phyloP scores from a whole-genome alignment of 371 early-diverging fungal genomes.

The Conidiobolus incongruus region DNA sequence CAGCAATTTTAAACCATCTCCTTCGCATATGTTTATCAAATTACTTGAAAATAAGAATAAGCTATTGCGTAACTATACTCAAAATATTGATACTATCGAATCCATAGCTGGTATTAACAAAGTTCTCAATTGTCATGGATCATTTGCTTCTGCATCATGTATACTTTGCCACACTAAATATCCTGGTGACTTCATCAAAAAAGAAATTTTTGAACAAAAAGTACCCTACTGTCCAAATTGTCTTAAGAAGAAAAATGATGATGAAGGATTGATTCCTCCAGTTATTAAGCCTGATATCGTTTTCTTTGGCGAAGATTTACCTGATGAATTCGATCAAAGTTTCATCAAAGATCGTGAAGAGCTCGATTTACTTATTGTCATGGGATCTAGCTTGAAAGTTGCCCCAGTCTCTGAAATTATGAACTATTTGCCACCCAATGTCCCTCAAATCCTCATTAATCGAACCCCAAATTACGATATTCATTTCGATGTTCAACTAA shows the following conservation, averaged over 20 bases:
- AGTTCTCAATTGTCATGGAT: conserved; percentile 76
- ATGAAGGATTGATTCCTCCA: no score
- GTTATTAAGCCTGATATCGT: conserved; percentile 84
- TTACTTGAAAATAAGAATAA: conserved; percentile 47
- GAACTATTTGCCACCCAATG: conserved; percentile 43
- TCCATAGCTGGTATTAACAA: conserved; percentile 51
- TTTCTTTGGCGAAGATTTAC: conserved; percentile 87
- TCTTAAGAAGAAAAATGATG: no score
- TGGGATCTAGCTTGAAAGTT: conserved; percentile 72
- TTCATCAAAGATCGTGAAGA: conserved; percentile 25
- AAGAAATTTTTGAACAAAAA: conserved; percentile 18
- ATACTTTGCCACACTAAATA: conserved; percentile 26
- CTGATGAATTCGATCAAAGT: conserved; percentile 8
- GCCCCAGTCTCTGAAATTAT: conserved; percentile 76
- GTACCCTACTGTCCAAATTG: conserved; percentile 48
- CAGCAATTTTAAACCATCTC: conserved; percentile 50
- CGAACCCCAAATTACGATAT: conserved; percentile 58
- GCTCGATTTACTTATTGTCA: conserved; percentile 73
- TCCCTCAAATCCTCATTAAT: conserved; percentile 85
- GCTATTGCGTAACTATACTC: conserved; percentile 70
- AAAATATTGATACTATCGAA: conserved; percentile 93
- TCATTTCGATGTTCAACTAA: conserved; percentile 71
- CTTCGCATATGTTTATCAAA: conserved; percentile 65
- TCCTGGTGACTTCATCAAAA: no score
- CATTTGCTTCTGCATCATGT: conserved; percentile 67